phyloP scores from a whole-genome alignment of 805 yeast genomes.

The Pichia occidentalis region DNA sequence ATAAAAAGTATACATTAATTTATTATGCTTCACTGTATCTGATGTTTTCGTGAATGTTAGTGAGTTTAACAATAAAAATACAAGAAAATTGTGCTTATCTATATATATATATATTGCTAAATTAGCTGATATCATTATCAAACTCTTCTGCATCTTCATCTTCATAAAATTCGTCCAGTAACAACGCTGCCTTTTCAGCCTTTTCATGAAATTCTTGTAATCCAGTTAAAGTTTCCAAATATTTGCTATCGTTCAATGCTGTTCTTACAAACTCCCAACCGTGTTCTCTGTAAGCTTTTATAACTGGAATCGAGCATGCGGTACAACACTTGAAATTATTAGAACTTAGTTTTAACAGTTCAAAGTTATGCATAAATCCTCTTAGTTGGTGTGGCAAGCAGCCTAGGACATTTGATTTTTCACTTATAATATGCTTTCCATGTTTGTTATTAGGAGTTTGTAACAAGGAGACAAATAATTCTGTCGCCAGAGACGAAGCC shows the following conservation, averaged over 20 bases:
- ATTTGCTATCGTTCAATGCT: slow-evolving; percentile 61
- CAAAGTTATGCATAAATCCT: slow-evolving; percentile 69
- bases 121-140: slow-evolving; percentile 2
- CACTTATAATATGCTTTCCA: slow-evolving; percentile 30
- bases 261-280: slow-evolving; percentile 79
- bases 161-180: slow-evolving; percentile 29
- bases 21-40: neutral
- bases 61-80: no score
- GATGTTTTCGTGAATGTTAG: no score
- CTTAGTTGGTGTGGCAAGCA: slow-evolving; percentile 83
- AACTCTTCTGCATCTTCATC: slow-evolving; percentile 31
- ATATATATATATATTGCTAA: neutral
- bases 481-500: slow-evolving; percentile 85
- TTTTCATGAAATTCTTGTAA: slow-evolving; percentile 62
- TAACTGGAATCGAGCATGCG: slow-evolving; percentile 67
- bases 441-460: slow-evolving; percentile 54
- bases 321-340: slow-evolving; percentile 77
- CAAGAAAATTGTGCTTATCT: no score
- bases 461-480: slow-evolving; percentile 62
- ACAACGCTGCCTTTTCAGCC: slow-evolving; percentile 49
- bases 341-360: slow-evolving; percentile 57
- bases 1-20: neutral
- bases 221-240: slow-evolving; percentile 76
- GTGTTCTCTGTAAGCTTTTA: slow-evolving; percentile 39
- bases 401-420: slow-evolving; percentile 46